A percentile compares a stretch with the other conserved stretches of the same genome.
phyloP scores from a whole-genome alignment of 108 stramenopile genomes.

The Pseudonitzschia multiseries region DNA sequence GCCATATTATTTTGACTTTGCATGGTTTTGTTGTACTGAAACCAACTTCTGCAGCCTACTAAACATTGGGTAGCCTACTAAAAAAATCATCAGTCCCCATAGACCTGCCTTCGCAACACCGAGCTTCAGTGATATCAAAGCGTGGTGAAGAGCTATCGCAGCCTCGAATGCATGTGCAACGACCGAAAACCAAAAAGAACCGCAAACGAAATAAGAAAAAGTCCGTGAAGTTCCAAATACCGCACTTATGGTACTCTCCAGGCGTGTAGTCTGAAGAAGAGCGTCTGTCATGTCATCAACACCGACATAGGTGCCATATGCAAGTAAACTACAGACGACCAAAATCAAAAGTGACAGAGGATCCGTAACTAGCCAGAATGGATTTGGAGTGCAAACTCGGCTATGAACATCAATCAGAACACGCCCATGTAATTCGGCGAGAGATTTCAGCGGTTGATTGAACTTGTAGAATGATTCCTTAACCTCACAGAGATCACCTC shows the following conservation, averaged over 20 bases:
- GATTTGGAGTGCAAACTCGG: slow-evolving; percentile 34
- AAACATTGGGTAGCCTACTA: slow-evolving; percentile 40
- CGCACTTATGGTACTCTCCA: slow-evolving; percentile 7
- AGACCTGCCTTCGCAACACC: background rate
- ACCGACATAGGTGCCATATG: slow-evolving; percentile 23
- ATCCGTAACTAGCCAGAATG: slow-evolving; percentile 38
- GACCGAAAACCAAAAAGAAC: slow-evolving; percentile 28
- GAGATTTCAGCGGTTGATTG: slow-evolving; percentile 16
- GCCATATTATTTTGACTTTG: slow-evolving; percentile 17
- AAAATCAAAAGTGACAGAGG: slow-evolving; percentile 36
- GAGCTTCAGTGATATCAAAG: slow-evolving; percentile 18
- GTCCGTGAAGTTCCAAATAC: slow-evolving; percentile 26
- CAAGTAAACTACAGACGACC: slow-evolving; percentile 22
- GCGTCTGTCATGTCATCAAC: slow-evolving; percentile 21
- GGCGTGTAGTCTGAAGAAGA: slow-evolving; percentile 4
- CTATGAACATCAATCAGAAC: slow-evolving; percentile 23
- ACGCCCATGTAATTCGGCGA: slow-evolving; percentile 14
- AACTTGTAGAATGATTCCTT: slow-evolving; percentile 31
- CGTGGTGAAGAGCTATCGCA: slow-evolving; percentile 10
- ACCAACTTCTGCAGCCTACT: slow-evolving; percentile 24
- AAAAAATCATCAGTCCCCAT: slow-evolving; percentile 40
- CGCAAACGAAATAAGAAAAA: slow-evolving; percentile 17
- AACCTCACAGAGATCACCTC: slow-evolving; percentile 39
- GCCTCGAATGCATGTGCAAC: slow-evolving; percentile 35
- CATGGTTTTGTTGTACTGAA: slow-evolving; percentile 13